Base-by-base conservation (phyloP, 495 filamentous ascomycete species). In the Lepraria neglecta region DNA sequence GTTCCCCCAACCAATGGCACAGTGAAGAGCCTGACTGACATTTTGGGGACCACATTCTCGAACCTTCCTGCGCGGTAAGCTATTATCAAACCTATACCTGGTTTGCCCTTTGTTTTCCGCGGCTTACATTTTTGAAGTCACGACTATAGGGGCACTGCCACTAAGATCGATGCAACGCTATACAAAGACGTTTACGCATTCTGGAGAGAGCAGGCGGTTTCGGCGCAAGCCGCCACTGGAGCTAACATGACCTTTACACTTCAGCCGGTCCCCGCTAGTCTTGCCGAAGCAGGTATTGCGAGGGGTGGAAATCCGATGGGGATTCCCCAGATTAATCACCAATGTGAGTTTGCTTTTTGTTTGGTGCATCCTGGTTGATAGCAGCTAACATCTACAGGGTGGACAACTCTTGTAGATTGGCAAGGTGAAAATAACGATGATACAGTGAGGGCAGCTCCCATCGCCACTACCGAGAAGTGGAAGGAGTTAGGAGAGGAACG, bases 231-330 rank as follows among this genome's bases (percentile, higher is more conserved):
- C 28, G 54, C 54, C 35, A 57, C 54, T 19, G 54, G 54, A 33
- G 42, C 57, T 19, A 50, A 60, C 42, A 60, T 60, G 45, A 60
- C 42, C 24, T 60, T 60, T 10, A 50, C 57, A 33, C 42, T 60
- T 27, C 57, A 60, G 42, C 57, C 57, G 2, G 58, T 66, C 44
- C 56, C 60, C 0, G 46, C 30, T 17, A 48, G 17, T 30, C 11
- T 59, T 38, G 52, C 43, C 12, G 43, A 52, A 5, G 47, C 24
- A 15, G 53, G 64, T 27, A 61, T 56, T 12, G 46, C 47, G n/a
- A 63, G 61, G 12, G 66, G 66, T 3, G 66, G 66, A 5, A 68
- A 68, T 55, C 56, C 66, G 6, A 43, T 67, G 33, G 66, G 64
- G 5, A n/a, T 56, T 15, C 54, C 54, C 31, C 27, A 42, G n/a